A percentile compares a stretch with the other conserved stretches of the same genome.
These are phyloP conservation scores for Komagataella populi DNA, from an alignment of 805 yeast genomes.

Conservation along the genomic window DNA sequence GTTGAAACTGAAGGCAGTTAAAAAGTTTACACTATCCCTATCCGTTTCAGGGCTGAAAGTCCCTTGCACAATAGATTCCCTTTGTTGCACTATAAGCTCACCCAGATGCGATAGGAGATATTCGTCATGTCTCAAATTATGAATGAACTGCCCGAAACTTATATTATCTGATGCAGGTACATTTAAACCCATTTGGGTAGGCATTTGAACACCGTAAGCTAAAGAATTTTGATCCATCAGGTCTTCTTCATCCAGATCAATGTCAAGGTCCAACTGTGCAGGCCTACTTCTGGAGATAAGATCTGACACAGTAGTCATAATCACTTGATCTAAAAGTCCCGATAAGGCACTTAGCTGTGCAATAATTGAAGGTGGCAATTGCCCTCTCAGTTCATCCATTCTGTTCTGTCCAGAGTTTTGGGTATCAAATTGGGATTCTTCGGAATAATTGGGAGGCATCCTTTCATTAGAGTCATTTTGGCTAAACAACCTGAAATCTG, in stretches of 20 bases:
- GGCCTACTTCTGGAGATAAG: neutral
- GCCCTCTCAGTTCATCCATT: neutral
- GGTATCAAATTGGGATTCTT: neutral
- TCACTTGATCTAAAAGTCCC: neutral
- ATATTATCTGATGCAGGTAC: neutral
- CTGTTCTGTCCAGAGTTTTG: neutral
- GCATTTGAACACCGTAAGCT: neutral
- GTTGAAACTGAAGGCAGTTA: constrained; percentile 29
- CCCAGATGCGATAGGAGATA: neutral
- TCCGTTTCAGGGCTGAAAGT: neutral
- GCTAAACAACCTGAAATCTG: neutral
- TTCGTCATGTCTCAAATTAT: neutral
- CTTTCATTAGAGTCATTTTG: neutral
- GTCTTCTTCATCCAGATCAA: neutral
- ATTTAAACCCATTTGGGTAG: neutral
- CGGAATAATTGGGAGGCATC: neutral
- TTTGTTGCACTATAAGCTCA: neutral
- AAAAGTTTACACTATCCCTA: constrained; percentile 17
- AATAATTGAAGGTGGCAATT: neutral
- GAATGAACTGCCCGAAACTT: neutral
- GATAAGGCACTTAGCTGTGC: neutral
- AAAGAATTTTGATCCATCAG: neutral
- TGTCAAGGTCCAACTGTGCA: neutral
- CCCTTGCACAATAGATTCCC: neutral
- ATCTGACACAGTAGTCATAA: neutral